Base-by-base conservation (phyloP, 2,329 filamentous ascomycete species). In the Botryotinia narcissicola region DNA sequence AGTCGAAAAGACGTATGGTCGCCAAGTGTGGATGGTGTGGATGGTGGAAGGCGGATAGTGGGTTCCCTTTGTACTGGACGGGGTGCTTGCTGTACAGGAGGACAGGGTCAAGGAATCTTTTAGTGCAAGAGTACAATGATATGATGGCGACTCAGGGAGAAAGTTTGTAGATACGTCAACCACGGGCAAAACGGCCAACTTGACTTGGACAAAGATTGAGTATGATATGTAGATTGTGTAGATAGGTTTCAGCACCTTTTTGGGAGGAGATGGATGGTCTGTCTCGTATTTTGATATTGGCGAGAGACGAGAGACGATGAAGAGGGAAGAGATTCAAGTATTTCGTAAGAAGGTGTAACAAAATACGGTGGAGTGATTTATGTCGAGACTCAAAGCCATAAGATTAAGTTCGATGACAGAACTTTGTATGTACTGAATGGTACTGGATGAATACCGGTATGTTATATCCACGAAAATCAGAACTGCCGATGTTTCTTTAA, bases 1-100 rank as follows among this genome's bases (percentile, higher is more conserved):
- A 54, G 68, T 62, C 68, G 68, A 54, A 29, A 70, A 60, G 68
- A n/a, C 32, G 68, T 70, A 44, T 70, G 54, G n/a, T 22, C 44
- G 68, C 37, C 42, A 70, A 70, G 51, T 46, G 51, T 61, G 37
- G 54, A 25, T 29, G 29, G 25, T 35, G 60, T 40, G 35, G 35
- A 62, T 62, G 60, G 37, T 63, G 61, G 64, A 67, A 40, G 46
- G 46, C 64, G 64, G 64, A 67, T 67, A 40, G 64, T 67, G 64
- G 64, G 32, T 67, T 67, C 64, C 64, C 64, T 67, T 67, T 40
- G 22, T n/a, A 29, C 32, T 51, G 59, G 32, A 61, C 18, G 14
- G 61, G 37, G 37, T 46, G n/a, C n/a, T 64, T 46, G n/a, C n/a
- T 64, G 61, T 32, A 46, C 61, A 64, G 51, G n/a, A 57, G 51